phyloP scores from a whole-genome alignment of 768 basidiomycete genomes.

The Sporobolomyces phaffii region DNA sequence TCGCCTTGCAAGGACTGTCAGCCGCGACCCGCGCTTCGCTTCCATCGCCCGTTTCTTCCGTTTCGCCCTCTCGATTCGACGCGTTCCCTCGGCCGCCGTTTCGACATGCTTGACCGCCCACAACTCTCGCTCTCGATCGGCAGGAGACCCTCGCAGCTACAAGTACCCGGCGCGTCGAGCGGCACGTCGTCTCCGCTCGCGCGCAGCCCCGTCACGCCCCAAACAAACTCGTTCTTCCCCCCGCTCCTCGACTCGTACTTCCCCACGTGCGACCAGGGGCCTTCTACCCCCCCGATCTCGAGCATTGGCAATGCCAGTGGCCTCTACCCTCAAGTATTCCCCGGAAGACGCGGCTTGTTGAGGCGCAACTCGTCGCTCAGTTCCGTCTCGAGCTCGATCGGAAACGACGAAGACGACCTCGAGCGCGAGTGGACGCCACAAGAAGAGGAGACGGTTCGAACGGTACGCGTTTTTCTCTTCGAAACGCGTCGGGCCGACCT shows the following conservation, averaged over 20 bases:
- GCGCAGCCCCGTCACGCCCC: conserved; percentile 13
- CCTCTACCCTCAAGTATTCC: conserved; percentile 4
- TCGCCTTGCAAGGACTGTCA: no score
- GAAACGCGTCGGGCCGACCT: no score
- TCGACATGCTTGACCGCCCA: conserved; percentile 15
- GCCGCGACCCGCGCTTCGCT: background rate
- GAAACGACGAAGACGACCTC: conserved; percentile 27
- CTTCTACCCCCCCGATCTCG: conserved; percentile 13
- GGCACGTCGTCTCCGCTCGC: conserved; percentile 1
- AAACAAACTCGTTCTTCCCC: conserved; percentile 16
- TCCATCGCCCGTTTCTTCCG: no score
- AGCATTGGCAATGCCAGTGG: background rate
- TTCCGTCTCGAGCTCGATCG: conserved; percentile 21
- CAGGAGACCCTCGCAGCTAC: conserved; percentile 1
- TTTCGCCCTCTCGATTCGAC: no score
- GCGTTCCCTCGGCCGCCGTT: background rate
- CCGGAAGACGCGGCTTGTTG: conserved; percentile 10
- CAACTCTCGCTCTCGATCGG: conserved; percentile 3
- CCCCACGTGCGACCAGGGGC: background rate
- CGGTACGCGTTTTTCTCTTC: background rate
- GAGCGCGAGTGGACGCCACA: conserved; percentile 26
- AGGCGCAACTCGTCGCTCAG: conserved; percentile 29
- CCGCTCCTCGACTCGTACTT: conserved; percentile 24
- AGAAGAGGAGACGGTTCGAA: conserved; percentile 22
- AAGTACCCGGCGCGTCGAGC: background rate